Evolutionary conservation across 1,284 basidiomycete species (phyloP), one percentile per base, ranked within the genome.

Genomic region (Ganoderma sp.): DNA sequence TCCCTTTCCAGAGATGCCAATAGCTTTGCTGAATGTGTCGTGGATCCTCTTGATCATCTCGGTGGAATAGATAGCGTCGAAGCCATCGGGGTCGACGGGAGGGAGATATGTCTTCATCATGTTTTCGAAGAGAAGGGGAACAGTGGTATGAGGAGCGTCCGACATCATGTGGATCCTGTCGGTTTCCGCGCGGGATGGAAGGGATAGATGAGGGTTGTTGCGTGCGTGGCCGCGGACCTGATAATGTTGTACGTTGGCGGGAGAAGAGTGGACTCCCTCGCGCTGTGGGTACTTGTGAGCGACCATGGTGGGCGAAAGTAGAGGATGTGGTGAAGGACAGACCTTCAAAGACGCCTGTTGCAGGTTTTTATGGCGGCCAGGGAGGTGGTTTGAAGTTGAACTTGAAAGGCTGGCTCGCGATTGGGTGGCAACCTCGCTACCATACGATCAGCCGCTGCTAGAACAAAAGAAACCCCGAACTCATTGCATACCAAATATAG

Each of bases 21-120:
- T 9, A 2, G 34, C 56, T 2, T 8, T n/a, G 2, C 37, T 39
- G 15, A 58, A 58, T 17, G 34, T 9, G 34, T 1, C 10, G 19
- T 34, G 19, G 9, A 58, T 58, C 34, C 3, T n/a, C 3, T 7
- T 0, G 32, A 58, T 37, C 56, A 15, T 39, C 17, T 58, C 19
- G 9, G 14, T 10, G 34, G 56, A 19, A 17, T 34, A 58, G 17
- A 32, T 34, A 5, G 32, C 34, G n/a, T 58, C 19, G 10, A 58
- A 58, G 4, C 7, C n/a, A n/a, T n/a, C 19, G 6, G 25, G n/a
- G 52, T 54, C 52, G 56, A 58, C 9, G n/a, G 34, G 17, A n/a
- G 56, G 56, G 56, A 58, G 56, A 34, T 37, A 58, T 9, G 32
- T 17, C 56, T 58, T 58, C 56, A 58, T 58, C 56, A 58, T 34